Evolutionary conservation across 2,329 filamentous ascomycete species (phyloP), one percentile per base, ranked within the genome.

Genomic region (Calonectria fujianensis): DNA sequence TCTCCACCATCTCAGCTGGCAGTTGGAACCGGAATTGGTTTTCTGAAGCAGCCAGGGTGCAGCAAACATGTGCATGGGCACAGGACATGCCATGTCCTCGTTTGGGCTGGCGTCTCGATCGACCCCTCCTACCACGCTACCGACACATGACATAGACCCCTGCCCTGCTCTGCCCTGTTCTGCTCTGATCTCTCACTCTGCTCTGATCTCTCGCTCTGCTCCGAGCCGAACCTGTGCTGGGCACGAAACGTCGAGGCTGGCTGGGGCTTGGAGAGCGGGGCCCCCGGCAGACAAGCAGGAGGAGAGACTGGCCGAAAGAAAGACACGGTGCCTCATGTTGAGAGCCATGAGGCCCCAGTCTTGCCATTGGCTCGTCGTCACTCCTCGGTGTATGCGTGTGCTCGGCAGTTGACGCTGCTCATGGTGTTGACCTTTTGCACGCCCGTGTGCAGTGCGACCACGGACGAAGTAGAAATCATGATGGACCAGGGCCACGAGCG

Each of bases 401-500:
- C 27, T 50, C 37, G 67, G 54, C 54, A 61, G 31, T 50, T 61
- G n/a, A 14, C 29, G 52, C 52, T 54, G 67, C 45, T 39, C 37
- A 14, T 51, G 27, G 37, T 29, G 18, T 45, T 65, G 61, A 32
- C 37, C 37, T 41, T 29, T 63, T 63, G 35, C 31, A 37, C 57
- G 7, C 20, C 0, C n/a, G 52, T 57, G 29, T 57, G 29, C 52
- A 57, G 52, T 57, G 52, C 52, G 18, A 57, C 52, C 31, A 57
- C n/a, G 52, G n/a, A 48, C 20, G 18, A 48, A 18, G 24, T n/a
- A 37, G 31, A 35, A 35, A 20, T 37, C 29, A 35, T 31, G n/a
- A 35, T 59, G 54, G n/a, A 32, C 10, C 11, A 59, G 54, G 35
- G 54, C 8, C 20, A 35, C 13, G 35, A 2, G 29, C 4, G 27